Conservation (phyloP, 306 rosid genomes). For the Cercis canadensis region DNA sequence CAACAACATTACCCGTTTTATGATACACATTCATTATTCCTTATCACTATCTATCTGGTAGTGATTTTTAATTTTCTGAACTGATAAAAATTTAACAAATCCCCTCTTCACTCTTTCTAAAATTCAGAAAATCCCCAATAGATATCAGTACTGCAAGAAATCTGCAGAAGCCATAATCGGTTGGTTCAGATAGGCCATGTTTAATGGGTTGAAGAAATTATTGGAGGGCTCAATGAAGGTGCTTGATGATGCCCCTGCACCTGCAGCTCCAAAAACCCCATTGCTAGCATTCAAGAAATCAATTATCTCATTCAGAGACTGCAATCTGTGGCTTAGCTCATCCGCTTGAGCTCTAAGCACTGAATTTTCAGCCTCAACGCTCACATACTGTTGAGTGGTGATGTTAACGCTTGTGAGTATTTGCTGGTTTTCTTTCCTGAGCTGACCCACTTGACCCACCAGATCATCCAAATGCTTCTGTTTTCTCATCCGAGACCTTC, state of each 20-base stretch:
- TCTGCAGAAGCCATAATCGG: constrained; percentile 73
- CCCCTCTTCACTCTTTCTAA: constrained; percentile 17
- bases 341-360: constrained; percentile 75
- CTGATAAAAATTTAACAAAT: constrained; percentile 15
- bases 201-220: constrained; percentile 54
- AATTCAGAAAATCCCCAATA: background rate
- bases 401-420: constrained; percentile 59
- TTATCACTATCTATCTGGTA: constrained; percentile 39
- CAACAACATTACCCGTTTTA: constrained; percentile 30
- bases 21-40: constrained; percentile 50
- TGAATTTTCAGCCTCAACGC: constrained; percentile 78
- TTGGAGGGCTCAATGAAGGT: constrained; percentile 48
- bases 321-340: constrained; percentile 67
- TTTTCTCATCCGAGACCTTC: constrained; percentile 89
- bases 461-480: constrained; percentile 94
- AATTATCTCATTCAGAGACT: constrained; percentile 71
- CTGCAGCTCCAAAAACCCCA: constrained; percentile 40
- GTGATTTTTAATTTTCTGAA: constrained; percentile 36
- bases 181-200: constrained; percentile 59
- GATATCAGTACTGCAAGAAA: constrained; percentile 51
- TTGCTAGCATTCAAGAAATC: constrained; percentile 44
- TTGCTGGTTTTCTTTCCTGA: constrained; percentile 75
- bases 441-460: constrained; percentile 60
- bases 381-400: constrained; percentile 65
- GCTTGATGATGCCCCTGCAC: constrained; percentile 7